Conservation (phyloP, 805 yeast species). For the Metschnikowia cubensis region DNA sequence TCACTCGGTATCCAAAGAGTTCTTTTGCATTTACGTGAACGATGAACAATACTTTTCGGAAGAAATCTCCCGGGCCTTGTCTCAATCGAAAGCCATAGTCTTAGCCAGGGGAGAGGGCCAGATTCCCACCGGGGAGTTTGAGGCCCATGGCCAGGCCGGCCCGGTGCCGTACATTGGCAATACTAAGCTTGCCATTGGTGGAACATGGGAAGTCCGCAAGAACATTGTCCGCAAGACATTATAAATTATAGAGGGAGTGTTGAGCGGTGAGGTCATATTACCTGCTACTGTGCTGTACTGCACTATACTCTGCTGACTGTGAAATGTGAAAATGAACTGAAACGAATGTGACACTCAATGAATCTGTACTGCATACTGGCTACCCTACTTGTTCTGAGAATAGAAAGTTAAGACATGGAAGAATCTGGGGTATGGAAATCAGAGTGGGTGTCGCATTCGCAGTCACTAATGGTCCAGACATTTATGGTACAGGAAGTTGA, state of each 20-base stretch:
- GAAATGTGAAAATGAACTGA: too few species aligned
- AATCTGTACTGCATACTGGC: too few species aligned
- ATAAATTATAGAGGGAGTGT: neutral
- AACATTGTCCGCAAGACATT: conserved; percentile 14
- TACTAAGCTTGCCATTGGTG: conserved; percentile 43
- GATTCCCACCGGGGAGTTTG: conserved; percentile 55
- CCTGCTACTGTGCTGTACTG: too few species aligned
- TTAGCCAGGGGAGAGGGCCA: conserved; percentile 63
- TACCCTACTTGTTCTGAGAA: too few species aligned
- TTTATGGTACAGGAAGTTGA: too few species aligned
- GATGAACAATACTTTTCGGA: conserved; percentile 16
- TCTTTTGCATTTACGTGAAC: conserved; percentile 59
- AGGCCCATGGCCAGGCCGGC: conserved; percentile 6
- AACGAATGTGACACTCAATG: too few species aligned
- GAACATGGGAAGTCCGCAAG: conserved; percentile 52
- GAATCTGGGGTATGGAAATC: too few species aligned
- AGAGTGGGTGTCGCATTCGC: too few species aligned
- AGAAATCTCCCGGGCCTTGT: conserved; percentile 4
- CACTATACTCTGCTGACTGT: too few species aligned
- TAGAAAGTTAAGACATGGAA: too few species aligned
- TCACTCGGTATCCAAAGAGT: conserved; percentile 47
- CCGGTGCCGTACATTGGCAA: conserved; percentile 21
- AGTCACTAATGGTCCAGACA: too few species aligned
- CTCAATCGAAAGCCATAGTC: conserved; percentile 30
- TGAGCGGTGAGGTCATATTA: neutral